Conservation (phyloP, 2,329 filamentous ascomycete genomes). For the Massarina eburnea region DNA sequence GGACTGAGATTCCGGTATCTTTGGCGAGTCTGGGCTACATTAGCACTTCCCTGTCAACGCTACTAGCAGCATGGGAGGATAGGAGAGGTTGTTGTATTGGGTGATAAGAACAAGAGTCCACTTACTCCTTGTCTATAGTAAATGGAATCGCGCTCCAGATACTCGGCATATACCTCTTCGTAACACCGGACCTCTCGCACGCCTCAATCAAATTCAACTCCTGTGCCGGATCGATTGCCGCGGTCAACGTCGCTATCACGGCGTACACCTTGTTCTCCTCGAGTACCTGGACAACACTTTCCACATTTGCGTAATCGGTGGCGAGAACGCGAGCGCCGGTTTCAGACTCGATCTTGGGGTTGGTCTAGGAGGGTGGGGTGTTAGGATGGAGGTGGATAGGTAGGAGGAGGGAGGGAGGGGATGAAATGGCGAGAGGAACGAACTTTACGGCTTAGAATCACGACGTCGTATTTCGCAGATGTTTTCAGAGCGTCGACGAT, state of each 20-base stretch:
- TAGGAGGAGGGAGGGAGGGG: not conserved
- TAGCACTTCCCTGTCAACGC: not conserved
- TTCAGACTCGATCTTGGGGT: conserved; percentile 12
- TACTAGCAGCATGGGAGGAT: not conserved
- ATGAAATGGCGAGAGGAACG: not conserved
- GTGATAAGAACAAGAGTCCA: not conserved
- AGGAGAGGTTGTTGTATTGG: not conserved
- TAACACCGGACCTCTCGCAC: conserved; percentile 42
- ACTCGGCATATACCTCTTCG: conserved; percentile 48
- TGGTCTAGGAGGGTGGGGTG: too few species aligned
- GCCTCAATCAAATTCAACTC: conserved; percentile 51
- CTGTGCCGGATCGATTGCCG: conserved; percentile 20
- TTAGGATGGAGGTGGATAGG: not conserved
- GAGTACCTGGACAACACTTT: conserved; percentile 26
- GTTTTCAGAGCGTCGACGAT: conserved; percentile 49
- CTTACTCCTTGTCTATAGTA: conserved; percentile 12
- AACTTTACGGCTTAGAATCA: conserved; percentile 48
- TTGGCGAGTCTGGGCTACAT: not conserved
- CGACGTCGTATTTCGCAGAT: conserved; percentile 40
- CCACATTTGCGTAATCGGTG: conserved; percentile 37
- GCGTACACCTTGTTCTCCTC: conserved; percentile 47
- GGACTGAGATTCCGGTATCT: conserved; percentile 1
- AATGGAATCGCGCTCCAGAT: conserved; percentile 37
- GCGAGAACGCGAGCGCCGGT: conserved; percentile 16
- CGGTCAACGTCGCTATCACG: conserved; percentile 44